Base-by-base conservation (phyloP, 306 rosid species). In the Prunus campanulata region DNA sequence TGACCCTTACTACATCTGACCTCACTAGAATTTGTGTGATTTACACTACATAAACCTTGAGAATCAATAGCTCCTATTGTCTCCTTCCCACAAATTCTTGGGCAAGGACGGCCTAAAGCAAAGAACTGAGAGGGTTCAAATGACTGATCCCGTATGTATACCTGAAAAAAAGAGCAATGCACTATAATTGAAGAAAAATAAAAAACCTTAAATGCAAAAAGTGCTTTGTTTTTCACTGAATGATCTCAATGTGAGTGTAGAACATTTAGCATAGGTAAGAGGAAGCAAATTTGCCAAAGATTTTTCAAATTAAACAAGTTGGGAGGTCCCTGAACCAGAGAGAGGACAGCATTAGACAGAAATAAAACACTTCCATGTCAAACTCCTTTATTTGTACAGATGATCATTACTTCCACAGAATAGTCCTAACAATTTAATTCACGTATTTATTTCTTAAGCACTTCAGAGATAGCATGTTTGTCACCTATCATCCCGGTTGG, bases 81-180 rank as follows among this genome's bases (percentile, higher is more conserved):
- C 85, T 87, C 93, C 74, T 87, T 62, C 71, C 70, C 71, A 76
- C 98, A 95, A 68, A 86, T 78, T 72, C 20, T 81, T 51, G 83
- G 91, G 80, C 91, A 92, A 71, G 96, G 90, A 66, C 82, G 97
- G 74, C 98, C 97, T 35, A 95, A 80, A 56, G 95, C 85, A 83
- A 83, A 92, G 86, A 90, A 95, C 72, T 90, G 88, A 70, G 69
- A 46, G 75, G 98, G 97, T 70, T 90, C 88, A 82, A 95, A 87
- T 68, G 82, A 70, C 81, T 83, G 93, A 82, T 95, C 97, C 11
- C 97, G 88, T 77, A 95, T 90, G 78, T 88, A 92, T 20, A 90
- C 95, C 98, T 95, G 88, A 78, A 72, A 70, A 55, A 39, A 78
- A 68, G 44, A 46, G 46, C 60, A 19, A 44, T 18, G 25, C 47